A percentile compares a stretch with the other conserved stretches of the same genome.
These are phyloP conservation scores for Acacia concinna DNA, from an alignment of 331 rosid species.

Conservation along the genomic window DNA sequence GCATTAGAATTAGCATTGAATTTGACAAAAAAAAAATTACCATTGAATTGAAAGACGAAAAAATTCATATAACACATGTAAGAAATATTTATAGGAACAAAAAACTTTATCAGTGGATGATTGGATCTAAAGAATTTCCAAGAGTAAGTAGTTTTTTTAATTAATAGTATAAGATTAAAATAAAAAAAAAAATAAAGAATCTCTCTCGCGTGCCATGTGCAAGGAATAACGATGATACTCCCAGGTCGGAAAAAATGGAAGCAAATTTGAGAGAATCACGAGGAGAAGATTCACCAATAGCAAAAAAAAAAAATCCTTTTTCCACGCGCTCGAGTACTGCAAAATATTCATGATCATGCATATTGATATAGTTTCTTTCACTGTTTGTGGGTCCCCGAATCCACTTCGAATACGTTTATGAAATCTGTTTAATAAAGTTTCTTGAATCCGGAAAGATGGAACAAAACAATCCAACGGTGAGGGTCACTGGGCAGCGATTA, in stretches of 20 bases:
- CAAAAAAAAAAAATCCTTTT: background rate
- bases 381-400: slow-evolving; percentile 5
- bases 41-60: too few species aligned
- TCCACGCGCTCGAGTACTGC: background rate
- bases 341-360: background rate
- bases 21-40: too few species aligned
- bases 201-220: background rate
- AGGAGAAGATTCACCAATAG: background rate
- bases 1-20: too few species aligned
- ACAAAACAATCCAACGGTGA: background rate
- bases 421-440: background rate
- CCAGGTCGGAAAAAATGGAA: background rate
- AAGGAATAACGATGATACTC: background rate
- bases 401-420: background rate
- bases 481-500: background rate
- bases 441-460: background rate
- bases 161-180: too few species aligned
- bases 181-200: background rate
- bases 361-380: too few species aligned
- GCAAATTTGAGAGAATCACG: background rate
- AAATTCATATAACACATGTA: too few species aligned
- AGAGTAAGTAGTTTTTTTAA: background rate
- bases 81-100: background rate
- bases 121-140: background rate
- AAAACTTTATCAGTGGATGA: background rate